phyloP scores from a whole-genome alignment of 148 eudicot species.

The Nepenthes gracilis region DNA sequence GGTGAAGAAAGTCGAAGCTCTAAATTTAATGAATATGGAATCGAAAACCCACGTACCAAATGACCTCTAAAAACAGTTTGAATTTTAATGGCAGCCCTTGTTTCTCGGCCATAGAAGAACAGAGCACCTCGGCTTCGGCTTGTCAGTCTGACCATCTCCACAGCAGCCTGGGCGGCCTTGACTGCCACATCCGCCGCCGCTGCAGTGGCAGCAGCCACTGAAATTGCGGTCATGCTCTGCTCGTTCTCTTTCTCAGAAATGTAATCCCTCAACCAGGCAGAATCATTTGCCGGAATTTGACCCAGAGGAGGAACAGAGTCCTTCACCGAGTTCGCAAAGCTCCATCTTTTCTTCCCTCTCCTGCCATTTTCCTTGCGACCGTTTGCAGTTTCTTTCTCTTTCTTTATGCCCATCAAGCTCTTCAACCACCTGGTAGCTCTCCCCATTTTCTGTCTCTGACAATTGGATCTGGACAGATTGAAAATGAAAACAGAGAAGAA shows the following conservation, averaged over 20 bases:
- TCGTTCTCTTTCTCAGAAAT: constrained; percentile 35
- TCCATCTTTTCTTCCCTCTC: constrained; percentile 47
- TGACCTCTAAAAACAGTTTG: constrained; percentile 69
- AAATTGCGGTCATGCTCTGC: constrained; percentile 83
- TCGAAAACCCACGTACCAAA: constrained; percentile 37
- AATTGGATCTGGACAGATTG: too few species aligned
- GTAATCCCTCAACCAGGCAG: constrained; percentile 43
- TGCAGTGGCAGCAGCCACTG: constrained; percentile 88
- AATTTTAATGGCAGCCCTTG: constrained; percentile 61
- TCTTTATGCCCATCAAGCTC: constrained; percentile 70
- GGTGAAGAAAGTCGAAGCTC: too few species aligned
- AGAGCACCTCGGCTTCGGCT: constrained; percentile 41
- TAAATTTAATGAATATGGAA: too few species aligned
- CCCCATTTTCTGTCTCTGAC: constrained; percentile 30
- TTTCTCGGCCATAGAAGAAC: constrained; percentile 28
- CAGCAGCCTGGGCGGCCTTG: constrained; percentile 92
- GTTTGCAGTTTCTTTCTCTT: constrained; percentile 33
- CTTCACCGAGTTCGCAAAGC: constrained; percentile 33
- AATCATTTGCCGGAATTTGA: constrained; percentile 16
- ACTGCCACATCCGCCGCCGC: constrained; percentile 91
- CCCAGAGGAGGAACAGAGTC: constrained; percentile 6
- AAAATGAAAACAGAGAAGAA: too few species aligned
- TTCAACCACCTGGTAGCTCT: constrained; percentile 76
- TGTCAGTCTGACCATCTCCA: constrained; percentile 78
- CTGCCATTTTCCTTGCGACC: constrained; percentile 14